These are phyloP conservation scores for Fusarium sp. DNA, from an alignment of 2,329 filamentous ascomycete genomes.

Conservation along the genomic window DNA sequence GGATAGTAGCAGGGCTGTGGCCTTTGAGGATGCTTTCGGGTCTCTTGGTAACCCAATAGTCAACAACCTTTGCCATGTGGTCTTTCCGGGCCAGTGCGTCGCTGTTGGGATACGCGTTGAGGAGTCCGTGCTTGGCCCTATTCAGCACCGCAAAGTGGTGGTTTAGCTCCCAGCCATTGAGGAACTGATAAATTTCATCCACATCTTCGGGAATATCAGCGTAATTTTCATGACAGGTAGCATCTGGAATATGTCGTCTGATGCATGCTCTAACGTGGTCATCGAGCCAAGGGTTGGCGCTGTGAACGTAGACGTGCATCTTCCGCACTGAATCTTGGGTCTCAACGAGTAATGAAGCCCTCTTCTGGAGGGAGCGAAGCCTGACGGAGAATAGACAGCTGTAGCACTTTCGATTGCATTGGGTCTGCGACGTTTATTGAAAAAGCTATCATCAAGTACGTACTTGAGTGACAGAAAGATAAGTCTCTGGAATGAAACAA, in stretches of 20 bases:
- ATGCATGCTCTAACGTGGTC: conserved; percentile 52
- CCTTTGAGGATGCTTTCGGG: conserved; percentile 51
- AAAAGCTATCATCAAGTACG: conserved; percentile 13
- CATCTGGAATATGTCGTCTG: conserved; percentile 47
- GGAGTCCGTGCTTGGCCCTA: conserved; percentile 47
- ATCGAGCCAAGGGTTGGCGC: conserved; percentile 52
- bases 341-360: conserved; percentile 12
- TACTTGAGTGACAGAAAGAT: neutral
- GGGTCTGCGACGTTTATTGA: neutral
- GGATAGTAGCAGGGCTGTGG: conserved; percentile 52
- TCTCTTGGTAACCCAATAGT: conserved; percentile 56
- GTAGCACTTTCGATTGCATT: conserved; percentile 27
- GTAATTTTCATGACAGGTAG: conserved; percentile 50
- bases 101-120: conserved; percentile 58
- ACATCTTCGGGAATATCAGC: conserved; percentile 47
- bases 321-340: neutral
- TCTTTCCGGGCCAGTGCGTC: conserved; percentile 57
- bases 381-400: conserved; percentile 18
- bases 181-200: conserved; percentile 50
- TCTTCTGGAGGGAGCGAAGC: conserved; percentile 43
- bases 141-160: conserved; percentile 54
- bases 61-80: conserved; percentile 52
- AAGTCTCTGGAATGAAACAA: neutral
- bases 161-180: conserved; percentile 54
- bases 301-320: conserved; percentile 43